Percentiles rank a stretch among this genome's conserved stretches.
Evolutionary conservation across 2,329 filamentous ascomycete genomes (phyloP).

Genomic region (Lecanicillium sp.): DNA sequence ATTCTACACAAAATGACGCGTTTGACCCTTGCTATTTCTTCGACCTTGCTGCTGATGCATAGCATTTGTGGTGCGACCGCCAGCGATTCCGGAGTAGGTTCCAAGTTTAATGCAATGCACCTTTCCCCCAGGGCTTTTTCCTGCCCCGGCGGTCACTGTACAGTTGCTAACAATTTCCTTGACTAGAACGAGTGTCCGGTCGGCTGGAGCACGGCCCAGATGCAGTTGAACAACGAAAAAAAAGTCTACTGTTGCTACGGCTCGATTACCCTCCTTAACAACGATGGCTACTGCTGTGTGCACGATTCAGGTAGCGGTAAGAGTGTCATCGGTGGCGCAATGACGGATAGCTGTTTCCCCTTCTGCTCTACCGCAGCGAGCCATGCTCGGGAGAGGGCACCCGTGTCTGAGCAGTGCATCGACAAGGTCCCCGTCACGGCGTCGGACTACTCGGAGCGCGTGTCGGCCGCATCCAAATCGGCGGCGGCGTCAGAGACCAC

Average conservation of each 20-base stretch:
- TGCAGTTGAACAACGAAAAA: background rate
- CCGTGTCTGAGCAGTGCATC: background rate
- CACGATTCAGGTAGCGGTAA: background rate
- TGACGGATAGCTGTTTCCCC: background rate
- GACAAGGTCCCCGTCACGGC: background rate
- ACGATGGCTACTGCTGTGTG: background rate
- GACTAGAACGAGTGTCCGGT: background rate
- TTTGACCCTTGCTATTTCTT: too few species aligned
- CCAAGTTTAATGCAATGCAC: too few species aligned
- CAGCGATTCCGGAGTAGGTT: too few species aligned
- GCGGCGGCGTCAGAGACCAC: background rate
- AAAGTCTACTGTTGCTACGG: background rate
- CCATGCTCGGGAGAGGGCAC: background rate
- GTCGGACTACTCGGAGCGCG: background rate
- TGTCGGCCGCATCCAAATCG: background rate
- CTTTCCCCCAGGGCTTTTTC: too few species aligned
- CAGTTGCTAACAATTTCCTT: too few species aligned
- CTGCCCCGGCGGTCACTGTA: too few species aligned
- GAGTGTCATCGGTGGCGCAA: background rate
- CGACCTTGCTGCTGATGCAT: too few species aligned
- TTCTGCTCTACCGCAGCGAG: background rate
- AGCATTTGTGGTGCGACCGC: too few species aligned
- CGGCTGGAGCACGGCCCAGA: background rate
- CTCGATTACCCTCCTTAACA: background rate
- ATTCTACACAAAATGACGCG: too few species aligned